A percentile compares a stretch with the other conserved stretches of the same genome.
Evolutionary conservation across 352 stramenopile species (phyloP).

Genomic region (Lagenidium sp.): DNA sequence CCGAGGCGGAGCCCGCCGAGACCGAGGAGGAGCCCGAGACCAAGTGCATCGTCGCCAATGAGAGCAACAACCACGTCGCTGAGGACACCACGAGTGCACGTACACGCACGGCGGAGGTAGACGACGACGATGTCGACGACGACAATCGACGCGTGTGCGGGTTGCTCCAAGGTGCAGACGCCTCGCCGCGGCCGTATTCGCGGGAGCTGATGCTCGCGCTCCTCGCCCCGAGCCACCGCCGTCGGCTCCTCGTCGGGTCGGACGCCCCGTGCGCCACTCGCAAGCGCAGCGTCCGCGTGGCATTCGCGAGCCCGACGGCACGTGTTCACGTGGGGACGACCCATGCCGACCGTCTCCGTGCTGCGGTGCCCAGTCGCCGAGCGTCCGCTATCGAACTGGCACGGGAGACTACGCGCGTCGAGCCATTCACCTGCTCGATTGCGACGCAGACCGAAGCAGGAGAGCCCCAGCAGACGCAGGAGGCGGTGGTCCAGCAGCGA

Average conservation of each 20-base stretch:
- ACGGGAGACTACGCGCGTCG: not conserved
- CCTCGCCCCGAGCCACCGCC: not conserved
- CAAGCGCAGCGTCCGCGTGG: slow-evolving; percentile 7
- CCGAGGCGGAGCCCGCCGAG: slow-evolving; percentile 13
- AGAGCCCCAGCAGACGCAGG: not conserved
- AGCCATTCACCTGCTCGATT: slow-evolving; percentile 7
- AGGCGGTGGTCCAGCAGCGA: not conserved
- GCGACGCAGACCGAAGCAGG: not conserved
- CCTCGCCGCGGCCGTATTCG: not conserved
- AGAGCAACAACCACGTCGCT: not conserved
- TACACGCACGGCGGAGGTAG: no score
- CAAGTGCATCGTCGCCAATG: not conserved
- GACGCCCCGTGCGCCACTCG: not conserved
- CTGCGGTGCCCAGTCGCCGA: slow-evolving; percentile 3
- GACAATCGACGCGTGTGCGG: no score
- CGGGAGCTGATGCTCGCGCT: not conserved
- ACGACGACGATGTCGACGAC: no score
- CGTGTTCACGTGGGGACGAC: slow-evolving; percentile 1
- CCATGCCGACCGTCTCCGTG: slow-evolving; percentile 9
- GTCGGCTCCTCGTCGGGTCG: not conserved
- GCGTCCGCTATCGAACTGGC: not conserved
- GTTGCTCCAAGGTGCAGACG: not conserved
- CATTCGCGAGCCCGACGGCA: slow-evolving; percentile 5
- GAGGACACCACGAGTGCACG: no score
- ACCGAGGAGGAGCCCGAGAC: not conserved